Conservation (phyloP, 2,329 filamentous ascomycete species). For the Botrytis elliptica region DNA sequence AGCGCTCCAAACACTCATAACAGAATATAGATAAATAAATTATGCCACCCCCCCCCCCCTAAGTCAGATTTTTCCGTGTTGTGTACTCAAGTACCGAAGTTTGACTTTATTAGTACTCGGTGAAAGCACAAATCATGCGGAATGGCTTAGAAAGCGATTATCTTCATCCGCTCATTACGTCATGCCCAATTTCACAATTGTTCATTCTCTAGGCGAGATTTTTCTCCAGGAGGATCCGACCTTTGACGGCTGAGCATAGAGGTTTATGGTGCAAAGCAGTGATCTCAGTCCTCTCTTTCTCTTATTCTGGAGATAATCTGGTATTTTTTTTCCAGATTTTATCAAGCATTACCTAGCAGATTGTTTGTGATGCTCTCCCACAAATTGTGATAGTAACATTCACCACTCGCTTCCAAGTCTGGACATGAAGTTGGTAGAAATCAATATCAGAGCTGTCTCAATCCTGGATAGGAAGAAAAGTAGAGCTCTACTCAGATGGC, state of each 20-base stretch:
- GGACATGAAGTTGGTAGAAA: neutral
- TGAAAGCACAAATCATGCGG: neutral
- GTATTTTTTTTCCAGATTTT: too few relatives aligned
- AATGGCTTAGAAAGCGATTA: neutral
- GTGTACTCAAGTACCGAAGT: neutral
- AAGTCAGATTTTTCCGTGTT: accelerated
- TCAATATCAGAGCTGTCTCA: neutral
- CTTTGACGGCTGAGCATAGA: too few relatives aligned
- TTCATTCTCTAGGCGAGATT: neutral
- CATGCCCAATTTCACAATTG: neutral
- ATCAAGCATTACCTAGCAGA: too few relatives aligned
- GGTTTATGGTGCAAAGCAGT: neutral
- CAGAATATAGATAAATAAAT: accelerated
- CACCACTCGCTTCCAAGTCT: neutral
- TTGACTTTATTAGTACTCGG: neutral
- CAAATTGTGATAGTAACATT: accelerated
- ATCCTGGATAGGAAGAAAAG: accelerated
- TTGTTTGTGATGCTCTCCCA: neutral
- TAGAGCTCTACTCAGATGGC: neutral
- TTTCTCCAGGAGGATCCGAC: neutral
- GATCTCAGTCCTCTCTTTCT: accelerated
- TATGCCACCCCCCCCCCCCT: accelerated
- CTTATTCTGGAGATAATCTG: too few relatives aligned
- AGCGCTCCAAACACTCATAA: neutral
- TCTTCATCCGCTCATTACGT: neutral